Evolutionary conservation across 805 yeast genomes (phyloP), one percentile per base, ranked within the genome.

Genomic region (Kazachstania psychrophila): DNA sequence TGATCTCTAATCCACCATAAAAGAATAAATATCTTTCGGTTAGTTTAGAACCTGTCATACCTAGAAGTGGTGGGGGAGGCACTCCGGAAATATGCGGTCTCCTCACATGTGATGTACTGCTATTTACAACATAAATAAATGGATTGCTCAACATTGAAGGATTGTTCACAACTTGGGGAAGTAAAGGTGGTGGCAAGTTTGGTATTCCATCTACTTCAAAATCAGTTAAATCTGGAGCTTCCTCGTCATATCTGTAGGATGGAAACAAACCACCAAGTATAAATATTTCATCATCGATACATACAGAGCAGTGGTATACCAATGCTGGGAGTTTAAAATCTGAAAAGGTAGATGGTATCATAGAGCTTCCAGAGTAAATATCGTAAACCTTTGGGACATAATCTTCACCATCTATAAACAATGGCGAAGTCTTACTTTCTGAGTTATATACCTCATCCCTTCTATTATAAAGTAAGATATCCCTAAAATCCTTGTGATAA

Each of bases 1-100:
- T 64, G 4, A 49, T 41, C 48, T 70, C 72, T 51, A 79, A 72
- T 0, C 92, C 94, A 6, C 89, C 94, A 49, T 72, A 79, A 42
- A 69, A 68, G 44, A 79, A 68, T n/a, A 75, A 65, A 45, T 77
- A 77, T 25, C 74, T 56, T 14, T 68, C 62, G 3, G 81, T 70
- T 5, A 81, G 58, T 38, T 56, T 65, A 6, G 73, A 63, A 6
- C 72, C 67, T 7, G 64, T 47, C 51, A 75, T 60, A 36, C 73
- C 67, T 28, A 72, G 48, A 13, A 79, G 49, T 4, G 77, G 68
- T 5, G 72, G 70, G 0, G 87, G 86, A 6, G 63, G 47, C 33
- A 64, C 65, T 4, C 71, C 72, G 3, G 41, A 34, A 4, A 56
- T 23, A 39, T 46, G 23, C 50, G 64, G 56, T 56, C 49, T 53